A percentile compares a stretch with the other conserved stretches of the same genome.
Evolutionary conservation across 2,329 filamentous ascomycete genomes (phyloP).

Genomic region (Nemania diffusa): DNA sequence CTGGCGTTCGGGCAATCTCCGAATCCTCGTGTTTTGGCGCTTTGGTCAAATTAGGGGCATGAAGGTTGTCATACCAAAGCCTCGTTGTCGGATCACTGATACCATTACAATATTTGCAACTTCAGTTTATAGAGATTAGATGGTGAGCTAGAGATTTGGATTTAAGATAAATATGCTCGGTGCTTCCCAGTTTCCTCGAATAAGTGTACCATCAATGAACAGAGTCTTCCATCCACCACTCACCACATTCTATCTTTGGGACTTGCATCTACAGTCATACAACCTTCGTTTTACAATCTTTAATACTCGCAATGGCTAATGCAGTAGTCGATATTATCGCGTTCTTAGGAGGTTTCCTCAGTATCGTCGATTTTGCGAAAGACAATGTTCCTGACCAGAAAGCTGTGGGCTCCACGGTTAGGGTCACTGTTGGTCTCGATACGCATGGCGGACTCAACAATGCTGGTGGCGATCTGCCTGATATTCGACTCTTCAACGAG

Average conservation of each 20-base stretch:
- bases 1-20: background rate
- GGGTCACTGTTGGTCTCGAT: constrained; percentile 42
- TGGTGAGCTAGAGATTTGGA: background rate
- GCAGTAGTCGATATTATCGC: constrained; percentile 41
- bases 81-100: background rate
- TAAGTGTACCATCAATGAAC: background rate
- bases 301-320: constrained; percentile 23
- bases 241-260: background rate
- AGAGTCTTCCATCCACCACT: background rate
- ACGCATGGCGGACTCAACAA: constrained; percentile 33
- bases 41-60: background rate
- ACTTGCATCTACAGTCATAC: background rate
- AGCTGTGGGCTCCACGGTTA: constrained; percentile 35
- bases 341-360: constrained; percentile 36
- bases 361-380: constrained; percentile 40
- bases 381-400: constrained; percentile 36
- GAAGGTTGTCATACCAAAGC: background rate
- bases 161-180: background rate
- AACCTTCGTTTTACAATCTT: background rate
- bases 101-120: background rate
- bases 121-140: background rate
- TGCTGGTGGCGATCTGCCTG: constrained; percentile 44
- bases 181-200: background rate
- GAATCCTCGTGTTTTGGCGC: background rate
- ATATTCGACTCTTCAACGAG: constrained; percentile 46